Conservation (phyloP, 1,284 basidiomycete genomes). For the Schizopora paradoxa region DNA sequence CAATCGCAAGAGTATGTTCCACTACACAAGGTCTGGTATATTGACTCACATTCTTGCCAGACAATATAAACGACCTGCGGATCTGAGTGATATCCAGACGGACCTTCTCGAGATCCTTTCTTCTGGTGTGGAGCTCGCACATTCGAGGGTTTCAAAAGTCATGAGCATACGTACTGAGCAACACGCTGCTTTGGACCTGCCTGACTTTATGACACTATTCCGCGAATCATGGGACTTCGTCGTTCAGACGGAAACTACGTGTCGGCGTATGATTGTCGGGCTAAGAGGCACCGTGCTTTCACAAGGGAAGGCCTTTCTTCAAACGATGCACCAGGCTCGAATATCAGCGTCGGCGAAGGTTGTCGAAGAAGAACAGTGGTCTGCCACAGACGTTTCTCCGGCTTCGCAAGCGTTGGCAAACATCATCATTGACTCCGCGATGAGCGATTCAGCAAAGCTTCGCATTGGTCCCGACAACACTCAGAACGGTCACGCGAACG, state of each 20-base stretch:
- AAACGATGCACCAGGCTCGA: conserved; percentile 79
- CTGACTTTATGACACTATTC: conserved; percentile 79
- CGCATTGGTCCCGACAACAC: conserved; percentile 18
- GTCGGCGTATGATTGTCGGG: conserved; percentile 87
- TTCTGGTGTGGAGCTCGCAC: conserved; percentile 79
- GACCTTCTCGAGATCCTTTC: conserved; percentile 71
- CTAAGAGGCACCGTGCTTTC: conserved; percentile 78
- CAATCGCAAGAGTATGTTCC: conserved; percentile 40
- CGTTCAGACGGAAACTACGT: conserved; percentile 78
- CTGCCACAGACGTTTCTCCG: conserved; percentile 68
- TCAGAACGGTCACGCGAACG: conserved; percentile 22
- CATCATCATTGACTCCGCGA: conserved; percentile 75
- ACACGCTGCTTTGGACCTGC: conserved; percentile 67
- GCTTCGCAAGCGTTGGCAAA: conserved; percentile 68
- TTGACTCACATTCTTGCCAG: conserved; percentile 24
- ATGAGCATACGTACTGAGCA: conserved; percentile 73
- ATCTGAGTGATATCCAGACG: conserved; percentile 45
- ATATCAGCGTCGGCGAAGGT: conserved; percentile 81
- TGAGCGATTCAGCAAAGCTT: conserved; percentile 74
- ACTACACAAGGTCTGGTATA: conserved; percentile 2
- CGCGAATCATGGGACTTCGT: conserved; percentile 88
- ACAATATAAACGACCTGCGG: conserved; percentile 32
- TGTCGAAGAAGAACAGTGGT: conserved; percentile 91
- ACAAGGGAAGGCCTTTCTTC: conserved; percentile 87
- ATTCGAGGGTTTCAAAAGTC: conserved; percentile 75